phyloP scores from a whole-genome alignment of 2,329 filamentous ascomycete genomes.

The Bipolaris bicolor region DNA sequence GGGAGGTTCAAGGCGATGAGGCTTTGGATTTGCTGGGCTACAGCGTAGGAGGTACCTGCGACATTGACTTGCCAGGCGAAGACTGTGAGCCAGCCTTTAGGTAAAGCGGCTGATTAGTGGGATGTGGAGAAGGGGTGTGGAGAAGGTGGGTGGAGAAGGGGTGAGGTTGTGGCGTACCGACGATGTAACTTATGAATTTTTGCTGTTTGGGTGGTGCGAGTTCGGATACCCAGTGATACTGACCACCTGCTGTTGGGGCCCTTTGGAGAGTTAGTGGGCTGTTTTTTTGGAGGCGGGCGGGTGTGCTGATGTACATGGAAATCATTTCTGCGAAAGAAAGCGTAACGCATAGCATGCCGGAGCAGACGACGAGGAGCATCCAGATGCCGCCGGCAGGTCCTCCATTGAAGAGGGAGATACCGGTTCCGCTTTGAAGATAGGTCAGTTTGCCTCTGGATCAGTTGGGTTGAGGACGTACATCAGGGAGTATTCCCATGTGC shows the following conservation, averaged over 20 bases:
- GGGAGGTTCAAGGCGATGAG: constrained; percentile 45
- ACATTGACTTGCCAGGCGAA: constrained; percentile 47
- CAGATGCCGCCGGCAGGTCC: constrained; percentile 29
- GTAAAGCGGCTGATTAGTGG: neutral
- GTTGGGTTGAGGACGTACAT: constrained; percentile 9
- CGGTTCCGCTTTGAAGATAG: neutral
- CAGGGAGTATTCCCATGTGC: constrained; percentile 25
- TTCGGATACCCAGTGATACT: constrained; percentile 37
- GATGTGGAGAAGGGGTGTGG: neutral
- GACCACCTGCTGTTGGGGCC: constrained; percentile 27
- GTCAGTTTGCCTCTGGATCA: neutral
- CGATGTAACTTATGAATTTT: constrained; percentile 44
- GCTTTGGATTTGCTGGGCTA: constrained; percentile 30
- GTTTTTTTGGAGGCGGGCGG: neutral
- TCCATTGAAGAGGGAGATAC: constrained; percentile 14
- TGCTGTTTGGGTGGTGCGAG: constrained; percentile 46
- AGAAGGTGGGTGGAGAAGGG: too few relatives aligned
- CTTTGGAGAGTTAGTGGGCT: neutral
- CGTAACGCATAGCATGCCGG: constrained; percentile 31
- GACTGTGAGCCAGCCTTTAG: constrained; percentile 48
- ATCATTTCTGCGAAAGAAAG: constrained; percentile 40
- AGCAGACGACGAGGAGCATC: constrained; percentile 25
- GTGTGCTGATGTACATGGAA: constrained; percentile 28
- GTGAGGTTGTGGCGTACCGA: constrained; percentile 38
- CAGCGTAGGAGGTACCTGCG: constrained; percentile 33